phyloP scores from a whole-genome alignment of 2,329 filamentous ascomycete genomes.

The Neurospora sp. region DNA sequence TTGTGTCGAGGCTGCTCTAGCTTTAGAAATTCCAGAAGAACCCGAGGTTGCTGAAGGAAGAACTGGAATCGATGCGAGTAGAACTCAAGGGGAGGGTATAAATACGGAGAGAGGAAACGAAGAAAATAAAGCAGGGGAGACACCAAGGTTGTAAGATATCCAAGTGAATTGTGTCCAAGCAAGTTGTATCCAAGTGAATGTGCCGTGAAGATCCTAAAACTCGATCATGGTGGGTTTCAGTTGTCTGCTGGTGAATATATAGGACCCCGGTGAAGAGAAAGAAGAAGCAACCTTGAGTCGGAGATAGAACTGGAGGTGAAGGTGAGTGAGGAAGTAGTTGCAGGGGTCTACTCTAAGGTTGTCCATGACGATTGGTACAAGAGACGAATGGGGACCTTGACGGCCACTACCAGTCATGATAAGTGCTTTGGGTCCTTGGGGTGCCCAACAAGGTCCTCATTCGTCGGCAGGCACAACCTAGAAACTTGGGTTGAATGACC shows the following conservation, averaged over 20 bases:
- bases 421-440: not conserved
- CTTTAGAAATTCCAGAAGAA: not conserved
- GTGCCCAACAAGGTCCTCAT: not conserved
- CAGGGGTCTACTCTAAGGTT: not conserved
- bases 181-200: not conserved
- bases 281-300: not conserved
- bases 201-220: not conserved
- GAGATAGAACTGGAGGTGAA: not conserved
- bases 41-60: not conserved
- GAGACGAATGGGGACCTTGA: not conserved
- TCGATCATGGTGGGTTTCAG: not conserved
- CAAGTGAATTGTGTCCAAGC: not conserved
- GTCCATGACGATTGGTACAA: not conserved
- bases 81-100: not conserved
- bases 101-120: not conserved
- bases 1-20: not conserved
- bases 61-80: too few species aligned
- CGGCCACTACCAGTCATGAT: not conserved
- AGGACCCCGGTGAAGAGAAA: not conserved
- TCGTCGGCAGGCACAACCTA: not conserved
- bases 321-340: not conserved
- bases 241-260: not conserved
- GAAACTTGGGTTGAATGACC: not conserved
- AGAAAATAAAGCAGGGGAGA: not conserved
- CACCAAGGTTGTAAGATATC: not conserved